Evolutionary conservation across 2,329 filamentous ascomycete genomes (phyloP).

Genomic region (Nemania abortiva): DNA sequence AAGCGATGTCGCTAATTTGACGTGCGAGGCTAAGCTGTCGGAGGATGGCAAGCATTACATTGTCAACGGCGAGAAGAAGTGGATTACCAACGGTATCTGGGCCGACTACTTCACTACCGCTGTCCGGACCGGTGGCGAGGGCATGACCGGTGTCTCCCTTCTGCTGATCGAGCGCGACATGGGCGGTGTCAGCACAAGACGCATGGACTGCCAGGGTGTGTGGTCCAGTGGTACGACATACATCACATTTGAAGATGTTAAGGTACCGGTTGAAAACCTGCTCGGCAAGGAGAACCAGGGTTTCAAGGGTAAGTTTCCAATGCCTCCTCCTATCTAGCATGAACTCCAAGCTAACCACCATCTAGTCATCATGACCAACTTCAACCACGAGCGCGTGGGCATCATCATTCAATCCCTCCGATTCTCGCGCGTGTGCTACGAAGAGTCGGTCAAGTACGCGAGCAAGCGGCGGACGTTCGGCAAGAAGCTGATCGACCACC

Average conservation of each 20-base stretch:
- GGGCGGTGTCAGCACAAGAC: slow-evolving; percentile 89
- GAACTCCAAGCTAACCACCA: slow-evolving; percentile 27
- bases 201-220: slow-evolving; percentile 99
- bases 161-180: slow-evolving; percentile 89
- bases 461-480: slow-evolving; percentile 98
- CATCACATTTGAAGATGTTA: slow-evolving; percentile 98
- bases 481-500: slow-evolving; percentile 95
- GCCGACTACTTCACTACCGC: slow-evolving; percentile 97
- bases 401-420: slow-evolving; percentile 98
- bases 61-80: slow-evolving; percentile 99
- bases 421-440: slow-evolving; percentile 96
- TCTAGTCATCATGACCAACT: slow-evolving; percentile 97
- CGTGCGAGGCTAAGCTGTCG: slow-evolving; percentile 92
- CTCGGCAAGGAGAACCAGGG: slow-evolving; percentile 98
- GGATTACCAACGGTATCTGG: slow-evolving; percentile 99
- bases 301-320: slow-evolving; percentile 75
- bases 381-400: slow-evolving; percentile 98
- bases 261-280: slow-evolving; percentile 98
- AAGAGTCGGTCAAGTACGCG: slow-evolving; percentile 95
- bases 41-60: slow-evolving; percentile 99
- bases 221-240: slow-evolving; percentile 97
- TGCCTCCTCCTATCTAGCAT: not conserved
- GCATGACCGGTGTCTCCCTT: slow-evolving; percentile 93
- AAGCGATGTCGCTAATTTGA: slow-evolving; percentile 93
- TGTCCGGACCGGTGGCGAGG: slow-evolving; percentile 86